Base-by-base conservation (phyloP, 805 yeast species). In the Pichia kluyveri region DNA sequence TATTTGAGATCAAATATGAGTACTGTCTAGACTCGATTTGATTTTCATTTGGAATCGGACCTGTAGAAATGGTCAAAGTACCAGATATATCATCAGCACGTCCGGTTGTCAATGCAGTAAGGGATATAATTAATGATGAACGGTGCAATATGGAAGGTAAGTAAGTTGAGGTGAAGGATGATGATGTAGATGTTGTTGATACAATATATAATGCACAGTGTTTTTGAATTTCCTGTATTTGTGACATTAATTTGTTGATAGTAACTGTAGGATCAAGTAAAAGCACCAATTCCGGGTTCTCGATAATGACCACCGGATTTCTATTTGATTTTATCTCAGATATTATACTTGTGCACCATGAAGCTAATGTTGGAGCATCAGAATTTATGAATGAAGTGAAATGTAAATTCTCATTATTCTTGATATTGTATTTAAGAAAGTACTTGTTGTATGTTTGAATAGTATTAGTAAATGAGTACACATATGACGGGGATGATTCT, bases 41-140 rank as follows among this genome's bases (percentile, higher is more conserved):
- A 9, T 9, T 17, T 11, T 37, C 23, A 18, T 37, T 18, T 18
- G 39, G 39, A 37, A 37, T 42, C 1, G 54, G 53, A 0, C 96
- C 96, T 44, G 66, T 68, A 0, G 81, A 64, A 0, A 88, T 71
- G 0, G 76, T 69, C 39, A 88, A 59, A 5, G 82, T 71, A 1
- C 96, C 96, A 0, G 95, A 83, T 3, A 86, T 76, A 60, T 88
- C 96, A 41, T 76, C 77, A 0, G 96, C 95, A 55, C 87, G 71
- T 0, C 96, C 96, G 0, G 96, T 86, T 4, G 76, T 70, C 50
- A 88, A 66, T 1, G 95, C 89, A 56, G 77, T 75, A 36, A 87
- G 59, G 19, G 73, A 69, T n/a, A 87, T 54, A 38, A 79, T 69
- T 40, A 79, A 51, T 32, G 71, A 69, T 0, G 86, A 69, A 48